These are phyloP conservation scores for Penstemon davidsonii DNA, from an alignment of 257 asterid genomes.

Conservation along the genomic window DNA sequence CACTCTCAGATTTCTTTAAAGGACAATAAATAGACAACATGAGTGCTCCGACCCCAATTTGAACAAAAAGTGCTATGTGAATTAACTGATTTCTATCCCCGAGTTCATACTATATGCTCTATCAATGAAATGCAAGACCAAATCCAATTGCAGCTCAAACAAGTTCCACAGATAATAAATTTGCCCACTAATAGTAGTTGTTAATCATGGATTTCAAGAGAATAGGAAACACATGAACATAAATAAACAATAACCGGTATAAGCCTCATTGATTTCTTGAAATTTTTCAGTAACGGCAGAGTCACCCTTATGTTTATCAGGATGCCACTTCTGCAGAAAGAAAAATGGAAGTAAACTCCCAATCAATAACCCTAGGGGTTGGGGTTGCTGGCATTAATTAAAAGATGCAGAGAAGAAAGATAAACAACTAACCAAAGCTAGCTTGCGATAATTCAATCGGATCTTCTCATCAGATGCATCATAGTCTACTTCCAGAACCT, in stretches of 20 bases:
- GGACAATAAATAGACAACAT: background rate
- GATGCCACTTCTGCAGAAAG: slow-evolving; percentile 74
- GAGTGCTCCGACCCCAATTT: background rate
- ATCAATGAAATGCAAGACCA: slow-evolving; percentile 2
- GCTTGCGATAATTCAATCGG: slow-evolving; percentile 58
- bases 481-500: slow-evolving; percentile 63
- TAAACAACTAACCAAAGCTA: slow-evolving; percentile 59
- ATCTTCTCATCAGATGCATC: slow-evolving; percentile 72
- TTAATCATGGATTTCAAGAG: background rate
- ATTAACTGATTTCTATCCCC: slow-evolving; percentile 8
- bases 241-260: slow-evolving; percentile 43
- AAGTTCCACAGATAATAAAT: slow-evolving; percentile 1
- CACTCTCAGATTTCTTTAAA: slow-evolving; percentile 5
- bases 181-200: background rate
- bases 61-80: background rate
- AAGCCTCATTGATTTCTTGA: slow-evolving; percentile 72
- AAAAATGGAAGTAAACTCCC: slow-evolving; percentile 14
- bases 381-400: background rate
- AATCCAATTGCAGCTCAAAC: slow-evolving; percentile 23
- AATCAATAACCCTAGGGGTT: background rate
- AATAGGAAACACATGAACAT: slow-evolving; percentile 2
- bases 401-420: slow-evolving; percentile 13
- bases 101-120: background rate
- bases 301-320: slow-evolving; percentile 63
- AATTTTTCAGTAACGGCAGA: slow-evolving; percentile 51